Percentiles rank a stretch among this genome's conserved stretches.
phyloP scores from a whole-genome alignment of 306 rosid species.

The Citrullus colocynthis region DNA sequence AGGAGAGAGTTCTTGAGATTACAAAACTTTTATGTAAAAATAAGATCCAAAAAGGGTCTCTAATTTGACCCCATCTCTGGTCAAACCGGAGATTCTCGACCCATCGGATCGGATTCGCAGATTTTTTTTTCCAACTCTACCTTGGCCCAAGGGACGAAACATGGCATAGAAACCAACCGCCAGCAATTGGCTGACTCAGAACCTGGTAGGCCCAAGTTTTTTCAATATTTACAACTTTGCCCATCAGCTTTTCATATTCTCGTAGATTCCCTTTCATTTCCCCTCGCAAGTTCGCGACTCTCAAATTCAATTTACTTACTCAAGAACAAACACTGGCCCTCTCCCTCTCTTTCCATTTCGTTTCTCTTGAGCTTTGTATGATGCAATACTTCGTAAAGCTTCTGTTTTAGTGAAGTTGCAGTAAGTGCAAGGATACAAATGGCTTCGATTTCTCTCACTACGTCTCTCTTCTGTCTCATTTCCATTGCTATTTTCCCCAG shows the following conservation, averaged over 20 bases:
- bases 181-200: too few species aligned
- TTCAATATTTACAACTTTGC: not conserved
- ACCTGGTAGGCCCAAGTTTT: not conserved
- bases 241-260: not conserved
- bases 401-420: not conserved
- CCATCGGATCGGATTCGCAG: too few species aligned
- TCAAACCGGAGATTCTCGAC: too few species aligned
- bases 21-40: too few species aligned
- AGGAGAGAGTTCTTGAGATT: too few species aligned
- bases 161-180: too few species aligned
- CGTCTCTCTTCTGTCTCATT: slow-evolving; percentile 8
- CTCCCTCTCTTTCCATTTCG: not conserved
- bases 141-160: too few species aligned
- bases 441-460: slow-evolving; percentile 16
- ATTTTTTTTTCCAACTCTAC: too few species aligned
- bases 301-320: not conserved
- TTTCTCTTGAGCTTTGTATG: not conserved
- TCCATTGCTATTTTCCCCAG: slow-evolving; percentile 19
- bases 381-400: not conserved
- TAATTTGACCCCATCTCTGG: too few species aligned
- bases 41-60: too few species aligned
- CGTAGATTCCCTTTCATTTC: not conserved
- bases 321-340: not conserved
- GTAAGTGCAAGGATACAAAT: slow-evolving; percentile 4
- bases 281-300: not conserved